Percentiles rank a stretch among this genome's conserved stretches.
These are phyloP conservation scores for Lyophyllum atratum DNA, from an alignment of 768 basidiomycete species.

Conservation along the genomic window DNA sequence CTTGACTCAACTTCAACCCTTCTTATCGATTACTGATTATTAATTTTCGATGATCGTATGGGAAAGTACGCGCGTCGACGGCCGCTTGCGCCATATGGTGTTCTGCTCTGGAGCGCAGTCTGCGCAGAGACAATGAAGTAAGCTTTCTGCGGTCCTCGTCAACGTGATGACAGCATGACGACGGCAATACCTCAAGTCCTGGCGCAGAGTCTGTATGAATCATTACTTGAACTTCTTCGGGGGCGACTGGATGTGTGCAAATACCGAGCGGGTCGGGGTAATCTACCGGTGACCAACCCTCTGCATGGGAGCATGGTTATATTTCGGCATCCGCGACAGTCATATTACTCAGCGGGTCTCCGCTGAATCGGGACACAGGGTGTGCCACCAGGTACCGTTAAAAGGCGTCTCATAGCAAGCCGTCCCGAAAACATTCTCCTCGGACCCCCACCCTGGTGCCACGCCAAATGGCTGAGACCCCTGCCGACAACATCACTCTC, in stretches of 20 bases:
- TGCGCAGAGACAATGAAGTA: not conserved
- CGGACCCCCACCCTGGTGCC: not conserved
- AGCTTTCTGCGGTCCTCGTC: not conserved
- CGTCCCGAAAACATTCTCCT: not conserved
- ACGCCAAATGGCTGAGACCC: not conserved
- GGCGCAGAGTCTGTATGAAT: not conserved
- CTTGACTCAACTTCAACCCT: no score
- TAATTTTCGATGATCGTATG: not conserved
- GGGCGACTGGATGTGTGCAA: not conserved
- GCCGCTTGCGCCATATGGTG: no score
- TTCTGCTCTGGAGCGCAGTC: not conserved
- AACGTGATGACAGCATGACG: not conserved
- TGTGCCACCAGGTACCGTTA: conserved; percentile 3
- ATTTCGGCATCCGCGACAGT: conserved; percentile 9
- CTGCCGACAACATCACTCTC: conserved; percentile 28
- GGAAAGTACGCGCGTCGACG: not conserved
- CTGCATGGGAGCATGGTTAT: not conserved
- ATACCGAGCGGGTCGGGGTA: conserved; percentile 5
- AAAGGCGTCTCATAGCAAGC: not conserved
- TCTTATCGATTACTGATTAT: no score
- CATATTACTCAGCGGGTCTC: conserved; percentile 14
- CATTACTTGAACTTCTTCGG: not conserved
- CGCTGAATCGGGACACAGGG: conserved; percentile 4
- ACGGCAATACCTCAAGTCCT: not conserved
- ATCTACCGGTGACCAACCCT: conserved; percentile 3